Evolutionary conservation across 108 stramenopile species (phyloP), one percentile per base, ranked within the genome.

Genomic region (Discostella pseudostelligera): DNA sequence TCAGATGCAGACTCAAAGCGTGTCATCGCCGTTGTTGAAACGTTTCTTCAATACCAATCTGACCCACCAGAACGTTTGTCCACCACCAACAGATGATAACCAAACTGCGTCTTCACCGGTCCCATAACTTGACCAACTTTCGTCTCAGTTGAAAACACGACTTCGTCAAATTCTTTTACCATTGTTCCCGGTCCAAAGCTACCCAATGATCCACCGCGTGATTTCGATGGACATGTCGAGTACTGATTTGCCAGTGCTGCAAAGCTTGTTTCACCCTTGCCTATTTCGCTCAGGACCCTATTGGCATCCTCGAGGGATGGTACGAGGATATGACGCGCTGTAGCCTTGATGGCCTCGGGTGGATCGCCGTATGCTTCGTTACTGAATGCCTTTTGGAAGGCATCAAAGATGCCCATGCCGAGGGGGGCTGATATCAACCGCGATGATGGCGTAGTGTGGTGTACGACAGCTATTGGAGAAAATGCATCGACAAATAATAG

Each of bases 91-190:
- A 90, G 51, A 83, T 90, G 89, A 56, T 83, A 82, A 6, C 89
- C 89, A 69, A 90, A 90, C 28, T 84, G 61, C 16, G 85, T 86
- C 55, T 81, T 66, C 9, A 86, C 56, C 0, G 85, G 85, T 26
- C 83, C 91, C 44, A 84, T 50, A 3, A 88, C 25, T 64, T 82
- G 63, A 6, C 82, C 84, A 22, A 84, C 58, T 12, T 56, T 62
- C 0, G 86, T 85, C 4, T 84, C 72, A 2, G 84, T 78, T 20
- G 67, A 51, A 78, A 90, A 90, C 11, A 90, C 83, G 2, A 87
- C 89, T 32, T 81, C 78, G 51, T 90, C 89, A 58, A 90, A 90
- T 67, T 90, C 89, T 20, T 78, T 74, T 21, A 90, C 89, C 89
- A 90, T 90, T 5, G 70, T 81, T 4, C 89, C 89, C n/a, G 89